Base-by-base conservation (phyloP, 2,329 filamentous ascomycete species). In the Fusarium sp. region DNA sequence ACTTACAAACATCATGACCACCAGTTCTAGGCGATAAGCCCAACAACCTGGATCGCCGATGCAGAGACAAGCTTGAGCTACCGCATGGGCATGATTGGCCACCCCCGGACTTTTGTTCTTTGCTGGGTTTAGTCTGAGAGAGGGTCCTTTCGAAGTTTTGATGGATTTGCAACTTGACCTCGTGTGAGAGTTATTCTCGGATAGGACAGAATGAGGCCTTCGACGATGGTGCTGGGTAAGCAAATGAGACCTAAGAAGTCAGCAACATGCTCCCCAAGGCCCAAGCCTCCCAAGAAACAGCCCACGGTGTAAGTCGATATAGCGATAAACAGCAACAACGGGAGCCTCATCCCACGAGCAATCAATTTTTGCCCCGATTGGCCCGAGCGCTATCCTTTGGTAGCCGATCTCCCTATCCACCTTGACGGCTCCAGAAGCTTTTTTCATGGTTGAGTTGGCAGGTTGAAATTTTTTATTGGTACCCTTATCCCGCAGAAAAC, bases 31-130 rank as follows among this genome's bases (percentile, higher is more conserved):
- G 45, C 49, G 61, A 70, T 61, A 67, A 68, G 70, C 48, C 52
- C 55, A 65, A 41, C 48, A 38, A 19, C 15, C 28, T 54, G 65
- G 64, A 68, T 66, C 58, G 61, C 44, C 61, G 61, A 68, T 68
- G 66, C 29, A 58, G 45, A 66, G 53, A 59, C 67, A 67, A 63
- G 38, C 44, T 42, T 48, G 50, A 50, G 41, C 56, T 48, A 34
- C 55, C 46, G 38, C 36, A 25, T 32, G n/a, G 15, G 54, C 44
- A 51, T 61, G 70, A 73, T 73, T 73, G 72, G 72, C 47, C 52
- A 61, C 52, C 72, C 72, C 72, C 72, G 63, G 72, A 73, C 69
- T 72, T 64, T 65, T 35, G 41, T 54, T 49, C 32, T 50, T 19
- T 49, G 49, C 39, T 48, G 38, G 48, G 22, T 51, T 51, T 41